phyloP scores from a whole-genome alignment of 495 filamentous ascomycete genomes.

The Astrothelium subdiscretum region DNA sequence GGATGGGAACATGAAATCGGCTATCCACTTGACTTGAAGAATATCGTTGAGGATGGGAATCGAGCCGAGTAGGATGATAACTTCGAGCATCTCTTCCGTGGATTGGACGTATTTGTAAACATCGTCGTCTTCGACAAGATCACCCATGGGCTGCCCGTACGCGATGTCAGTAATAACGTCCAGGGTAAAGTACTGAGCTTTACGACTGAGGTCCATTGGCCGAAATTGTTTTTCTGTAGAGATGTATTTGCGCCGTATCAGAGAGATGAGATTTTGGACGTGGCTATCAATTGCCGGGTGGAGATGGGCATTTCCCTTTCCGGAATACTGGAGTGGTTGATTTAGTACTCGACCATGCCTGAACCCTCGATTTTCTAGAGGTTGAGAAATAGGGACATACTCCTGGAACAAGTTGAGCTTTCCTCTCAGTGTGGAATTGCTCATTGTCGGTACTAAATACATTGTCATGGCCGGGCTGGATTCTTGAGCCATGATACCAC shows the following conservation, averaged over 20 bases:
- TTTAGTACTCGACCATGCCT: neutral
- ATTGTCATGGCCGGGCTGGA: slow-evolving; percentile 20
- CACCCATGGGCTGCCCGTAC: slow-evolving; percentile 33
- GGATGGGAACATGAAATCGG: slow-evolving; percentile 20
- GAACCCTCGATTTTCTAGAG: no score
- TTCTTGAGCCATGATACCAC: slow-evolving; percentile 21
- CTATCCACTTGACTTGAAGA: slow-evolving; percentile 18
- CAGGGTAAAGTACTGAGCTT: slow-evolving; percentile 33
- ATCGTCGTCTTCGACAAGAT: slow-evolving; percentile 35
- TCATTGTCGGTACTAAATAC: slow-evolving; percentile 22
- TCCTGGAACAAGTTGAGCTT: slow-evolving; percentile 18
- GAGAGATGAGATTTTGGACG: slow-evolving; percentile 15
- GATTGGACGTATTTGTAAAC: slow-evolving; percentile 36
- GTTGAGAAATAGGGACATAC: slow-evolving; percentile 9
- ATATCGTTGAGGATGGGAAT: slow-evolving; percentile 19
- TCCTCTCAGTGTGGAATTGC: slow-evolving; percentile 17
- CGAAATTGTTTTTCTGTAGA: slow-evolving; percentile 11
- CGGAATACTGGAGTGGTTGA: slow-evolving; percentile 12
- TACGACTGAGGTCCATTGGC: slow-evolving; percentile 32
- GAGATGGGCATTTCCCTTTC: slow-evolving; percentile 19
- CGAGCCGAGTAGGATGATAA: slow-evolving; percentile 17
- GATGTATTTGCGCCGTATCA: slow-evolving; percentile 26
- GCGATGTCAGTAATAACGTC: slow-evolving; percentile 37
- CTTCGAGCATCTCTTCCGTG: slow-evolving; percentile 19
- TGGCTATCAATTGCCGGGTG: slow-evolving; percentile 20